Percentiles rank a stretch among this genome's conserved stretches.
These are phyloP conservation scores for Gynochthodes officinalis DNA, from an alignment of 257 asterid species.

Conservation along the genomic window DNA sequence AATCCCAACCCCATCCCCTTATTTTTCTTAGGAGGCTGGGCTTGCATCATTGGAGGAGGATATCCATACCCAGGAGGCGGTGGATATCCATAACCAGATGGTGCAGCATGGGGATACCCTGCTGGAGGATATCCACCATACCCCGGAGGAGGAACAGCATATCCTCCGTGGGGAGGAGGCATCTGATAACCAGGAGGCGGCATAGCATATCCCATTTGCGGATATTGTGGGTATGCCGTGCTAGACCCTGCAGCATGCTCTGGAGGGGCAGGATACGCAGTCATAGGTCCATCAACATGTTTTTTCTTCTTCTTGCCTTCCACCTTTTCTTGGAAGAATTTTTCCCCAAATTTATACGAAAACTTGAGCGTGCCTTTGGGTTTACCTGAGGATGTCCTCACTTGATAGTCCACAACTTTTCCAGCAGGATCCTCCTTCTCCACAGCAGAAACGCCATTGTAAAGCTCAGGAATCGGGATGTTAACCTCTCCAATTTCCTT, in stretches of 20 bases:
- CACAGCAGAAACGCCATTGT: conserved; percentile 1
- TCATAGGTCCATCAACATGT: conserved; percentile 35
- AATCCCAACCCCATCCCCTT: conserved; percentile 72
- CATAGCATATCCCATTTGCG: conserved; percentile 32
- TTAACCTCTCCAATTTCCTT: conserved; percentile 59
- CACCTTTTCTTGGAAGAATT: conserved; percentile 27
- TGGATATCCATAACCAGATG: conserved; percentile 30
- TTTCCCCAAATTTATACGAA: conserved; percentile 64
- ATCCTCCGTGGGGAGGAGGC: conserved; percentile 22
- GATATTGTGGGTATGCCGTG: conserved; percentile 25
- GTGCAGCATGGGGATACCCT: conserved; percentile 21
- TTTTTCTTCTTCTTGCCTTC: conserved; percentile 25
- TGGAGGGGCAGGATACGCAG: conserved; percentile 44
- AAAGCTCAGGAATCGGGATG: conserved; percentile 56
- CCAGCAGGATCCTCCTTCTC: conserved; percentile 24
- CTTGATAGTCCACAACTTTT: conserved; percentile 46
- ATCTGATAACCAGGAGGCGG: conserved; percentile 13
- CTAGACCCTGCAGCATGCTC: conserved; percentile 19
- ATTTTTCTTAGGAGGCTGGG: conserved; percentile 51
- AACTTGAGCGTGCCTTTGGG: conserved; percentile 65
- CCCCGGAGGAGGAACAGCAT: conserved; percentile 35
- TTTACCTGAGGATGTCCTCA: conserved; percentile 52
- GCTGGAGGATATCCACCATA: conserved; percentile 33
- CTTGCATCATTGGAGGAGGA: conserved; percentile 29
- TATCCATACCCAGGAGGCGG: conserved; percentile 35